A percentile compares a stretch with the other conserved stretches of the same genome.
These are phyloP conservation scores for Aegilops longissima DNA, from an alignment of 176 grass and related monocot genomes.

Conservation along the genomic window DNA sequence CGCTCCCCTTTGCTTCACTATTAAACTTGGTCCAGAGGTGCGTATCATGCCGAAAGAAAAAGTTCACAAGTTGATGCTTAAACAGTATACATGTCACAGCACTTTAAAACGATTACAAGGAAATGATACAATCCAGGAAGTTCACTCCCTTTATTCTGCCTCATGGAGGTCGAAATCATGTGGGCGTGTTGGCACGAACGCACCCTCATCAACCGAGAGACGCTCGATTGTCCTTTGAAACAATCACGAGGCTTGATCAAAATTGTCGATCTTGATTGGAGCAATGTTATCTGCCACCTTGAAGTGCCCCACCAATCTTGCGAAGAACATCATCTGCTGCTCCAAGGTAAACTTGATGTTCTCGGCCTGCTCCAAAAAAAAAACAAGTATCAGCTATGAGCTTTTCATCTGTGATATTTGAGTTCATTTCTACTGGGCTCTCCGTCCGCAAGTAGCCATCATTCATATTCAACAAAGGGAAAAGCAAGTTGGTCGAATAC, in stretches of 20 bases:
- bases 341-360: constrained; percentile 97
- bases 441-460: neutral
- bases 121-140: neutral
- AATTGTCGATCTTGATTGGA: constrained; percentile 87
- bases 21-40: neutral
- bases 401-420: neutral
- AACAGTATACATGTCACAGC: neutral
- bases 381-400: neutral
- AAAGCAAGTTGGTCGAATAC: neutral
- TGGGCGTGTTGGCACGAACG: neutral
- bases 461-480: neutral
- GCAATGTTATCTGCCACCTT: constrained; percentile 76
- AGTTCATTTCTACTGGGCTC: neutral
- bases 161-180: neutral
- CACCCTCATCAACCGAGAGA: neutral
- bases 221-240: neutral
- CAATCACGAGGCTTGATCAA: constrained; percentile 24
- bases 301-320: constrained; percentile 73
- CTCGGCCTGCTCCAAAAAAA: constrained; percentile 57
- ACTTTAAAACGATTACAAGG: neutral
- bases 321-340: constrained; percentile 90
- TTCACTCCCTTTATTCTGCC: neutral
- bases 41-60: neutral
- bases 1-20: neutral
- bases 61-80: neutral